Conservation (phyloP, 495 filamentous ascomycete species). For the Talaromyces borbonicus region DNA sequence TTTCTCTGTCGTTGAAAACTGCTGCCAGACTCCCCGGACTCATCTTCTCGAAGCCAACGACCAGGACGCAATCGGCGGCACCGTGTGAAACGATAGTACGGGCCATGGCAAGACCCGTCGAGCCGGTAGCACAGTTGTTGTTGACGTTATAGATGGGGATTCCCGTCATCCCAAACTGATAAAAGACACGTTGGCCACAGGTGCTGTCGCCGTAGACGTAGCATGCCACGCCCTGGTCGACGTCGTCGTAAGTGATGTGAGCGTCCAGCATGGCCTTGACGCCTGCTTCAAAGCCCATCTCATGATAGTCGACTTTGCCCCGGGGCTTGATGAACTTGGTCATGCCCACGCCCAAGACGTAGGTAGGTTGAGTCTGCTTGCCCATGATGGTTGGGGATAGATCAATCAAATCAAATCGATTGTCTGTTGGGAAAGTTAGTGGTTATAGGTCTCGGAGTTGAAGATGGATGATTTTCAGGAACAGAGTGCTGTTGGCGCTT, state of each 20-base stretch:
- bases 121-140: constrained; percentile 96
- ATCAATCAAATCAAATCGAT: not conserved
- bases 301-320: constrained; percentile 57
- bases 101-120: constrained; percentile 77
- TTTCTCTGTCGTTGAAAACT: constrained; percentile 70
- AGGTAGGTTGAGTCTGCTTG: constrained; percentile 48
- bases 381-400: constrained; percentile 25
- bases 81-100: constrained; percentile 71
- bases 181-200: constrained; percentile 94
- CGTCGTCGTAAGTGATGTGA: constrained; percentile 91
- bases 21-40: constrained; percentile 72
- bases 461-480: too few relatives aligned
- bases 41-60: constrained; percentile 98
- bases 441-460: too few relatives aligned
- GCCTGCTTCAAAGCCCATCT: constrained; percentile 90
- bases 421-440: too few relatives aligned
- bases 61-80: constrained; percentile 74
- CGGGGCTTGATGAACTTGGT: constrained; percentile 99
- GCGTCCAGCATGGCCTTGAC: constrained; percentile 95
- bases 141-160: constrained; percentile 97
- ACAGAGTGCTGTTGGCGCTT: too few relatives aligned
- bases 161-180: constrained; percentile 94
- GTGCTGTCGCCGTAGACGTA: constrained; percentile 96
- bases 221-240: constrained; percentile 92
- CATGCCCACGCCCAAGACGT: constrained; percentile 95